phyloP scores from a whole-genome alignment of 495 filamentous ascomycete species.

The Tuber brumale region DNA sequence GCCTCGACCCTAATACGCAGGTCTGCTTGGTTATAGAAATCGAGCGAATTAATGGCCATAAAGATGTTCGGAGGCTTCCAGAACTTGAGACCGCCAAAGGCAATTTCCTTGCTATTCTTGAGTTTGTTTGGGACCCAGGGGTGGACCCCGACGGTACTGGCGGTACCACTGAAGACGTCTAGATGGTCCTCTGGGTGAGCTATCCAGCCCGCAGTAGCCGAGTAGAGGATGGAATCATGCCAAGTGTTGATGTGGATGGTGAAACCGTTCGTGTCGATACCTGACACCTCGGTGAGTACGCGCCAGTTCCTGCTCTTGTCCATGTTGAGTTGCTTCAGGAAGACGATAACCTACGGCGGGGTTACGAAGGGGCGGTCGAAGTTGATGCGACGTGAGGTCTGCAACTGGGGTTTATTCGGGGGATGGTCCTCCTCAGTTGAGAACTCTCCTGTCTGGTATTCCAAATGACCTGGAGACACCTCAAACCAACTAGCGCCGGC shows the following conservation, averaged over 20 bases:
- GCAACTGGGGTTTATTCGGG: neutral
- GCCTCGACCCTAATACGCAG: no score
- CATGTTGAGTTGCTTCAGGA: neutral
- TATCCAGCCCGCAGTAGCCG: neutral
- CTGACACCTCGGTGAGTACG: neutral
- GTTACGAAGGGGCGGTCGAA: neutral
- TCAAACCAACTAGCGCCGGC: conserved; percentile 9
- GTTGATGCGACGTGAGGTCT: neutral
- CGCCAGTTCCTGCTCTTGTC: no score
- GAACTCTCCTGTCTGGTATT: neutral
- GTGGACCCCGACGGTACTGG: neutral
- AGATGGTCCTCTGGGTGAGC: neutral
- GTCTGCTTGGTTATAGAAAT: neutral
- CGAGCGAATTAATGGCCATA: conserved; percentile 7
- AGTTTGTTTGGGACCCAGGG: neutral
- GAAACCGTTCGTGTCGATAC: conserved; percentile 22
- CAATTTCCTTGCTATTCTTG: conserved; percentile 2
- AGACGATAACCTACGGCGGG: conserved; percentile 6
- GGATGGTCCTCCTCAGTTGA: neutral
- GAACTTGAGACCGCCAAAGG: conserved; percentile 1
- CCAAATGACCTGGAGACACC: neutral
- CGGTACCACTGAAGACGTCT: conserved; percentile 4
- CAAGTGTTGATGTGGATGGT: conserved; percentile 32
- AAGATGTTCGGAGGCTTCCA: neutral
- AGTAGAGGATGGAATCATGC: conserved; percentile 9